Evolutionary conservation across 2,329 filamentous ascomycete genomes (phyloP).

Genomic region (Scopulariopsis brevicaulis): DNA sequence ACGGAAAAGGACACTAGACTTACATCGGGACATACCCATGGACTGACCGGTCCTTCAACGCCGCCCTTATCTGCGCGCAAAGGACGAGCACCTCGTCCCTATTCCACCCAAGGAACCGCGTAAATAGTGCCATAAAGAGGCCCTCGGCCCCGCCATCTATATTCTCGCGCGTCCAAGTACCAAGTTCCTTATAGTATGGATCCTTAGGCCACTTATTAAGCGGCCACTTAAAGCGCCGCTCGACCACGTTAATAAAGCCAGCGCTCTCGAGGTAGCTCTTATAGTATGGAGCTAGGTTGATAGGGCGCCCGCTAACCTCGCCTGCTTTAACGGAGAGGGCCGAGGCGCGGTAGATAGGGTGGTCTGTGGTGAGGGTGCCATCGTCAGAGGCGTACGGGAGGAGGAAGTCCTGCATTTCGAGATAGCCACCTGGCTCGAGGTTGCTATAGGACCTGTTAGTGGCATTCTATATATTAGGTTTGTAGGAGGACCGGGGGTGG

Average conservation of each 20-base stretch:
- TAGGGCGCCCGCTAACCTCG: constrained; percentile 21
- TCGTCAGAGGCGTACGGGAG: constrained; percentile 9
- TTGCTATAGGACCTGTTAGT: background rate
- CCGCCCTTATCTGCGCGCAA: constrained; percentile 14
- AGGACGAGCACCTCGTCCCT: constrained; percentile 16
- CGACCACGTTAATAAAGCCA: background rate
- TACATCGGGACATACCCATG: constrained; percentile 22
- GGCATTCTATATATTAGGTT: too few species aligned
- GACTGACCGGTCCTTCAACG: constrained; percentile 14
- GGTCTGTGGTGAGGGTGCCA: constrained; percentile 6
- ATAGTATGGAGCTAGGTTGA: constrained; percentile 19
- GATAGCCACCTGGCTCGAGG: constrained; percentile 12
- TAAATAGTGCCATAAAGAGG: constrained; percentile 19
- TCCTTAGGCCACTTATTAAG: constrained; percentile 36
- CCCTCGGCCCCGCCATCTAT: constrained; percentile 15
- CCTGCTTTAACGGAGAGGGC: constrained; percentile 21
- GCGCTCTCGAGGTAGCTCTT: constrained; percentile 14
- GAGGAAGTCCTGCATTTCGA: constrained; percentile 12
- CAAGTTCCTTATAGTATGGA: constrained; percentile 30
- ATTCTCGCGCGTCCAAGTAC: constrained; percentile 19
- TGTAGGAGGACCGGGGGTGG: too few species aligned
- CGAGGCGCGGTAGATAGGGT: background rate
- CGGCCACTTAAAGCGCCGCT: constrained; percentile 12
- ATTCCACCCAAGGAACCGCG: constrained; percentile 17
- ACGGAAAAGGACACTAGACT: too few species aligned